These are phyloP conservation scores for Lipomyces lipofer DNA, from an alignment of 805 yeast genomes.

Conservation along the genomic window DNA sequence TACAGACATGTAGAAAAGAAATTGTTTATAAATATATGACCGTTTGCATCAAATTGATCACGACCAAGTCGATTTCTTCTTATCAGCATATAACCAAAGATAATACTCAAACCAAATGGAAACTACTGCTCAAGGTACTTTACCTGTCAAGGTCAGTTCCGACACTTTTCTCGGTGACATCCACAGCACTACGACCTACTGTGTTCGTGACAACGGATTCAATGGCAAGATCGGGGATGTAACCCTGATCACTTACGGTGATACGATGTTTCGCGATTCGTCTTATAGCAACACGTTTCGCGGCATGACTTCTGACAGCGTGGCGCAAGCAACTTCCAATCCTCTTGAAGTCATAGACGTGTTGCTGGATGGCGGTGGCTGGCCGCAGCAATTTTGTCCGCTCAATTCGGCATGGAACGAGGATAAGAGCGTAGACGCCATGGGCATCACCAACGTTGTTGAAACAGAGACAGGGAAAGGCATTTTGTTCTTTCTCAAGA, in stretches of 20 bases:
- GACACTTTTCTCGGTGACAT: slow-evolving; percentile 2
- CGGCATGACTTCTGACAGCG: slow-evolving; percentile 3
- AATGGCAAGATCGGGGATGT: background rate
- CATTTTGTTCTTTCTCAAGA: background rate
- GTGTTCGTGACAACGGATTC: slow-evolving; percentile 2
- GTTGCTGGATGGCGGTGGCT: background rate
- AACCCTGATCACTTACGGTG: background rate
- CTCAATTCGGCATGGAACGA: slow-evolving; percentile 2
- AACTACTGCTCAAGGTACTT: background rate
- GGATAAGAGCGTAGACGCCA: background rate
- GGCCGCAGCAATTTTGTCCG: slow-evolving; percentile 8
- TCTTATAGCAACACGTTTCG: background rate
- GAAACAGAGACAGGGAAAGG: background rate
- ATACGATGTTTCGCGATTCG: slow-evolving; percentile 4
- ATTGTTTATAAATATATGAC: background rate
- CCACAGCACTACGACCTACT: slow-evolving; percentile 1
- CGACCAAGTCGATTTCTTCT: no score
- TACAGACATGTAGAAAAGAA: no score
- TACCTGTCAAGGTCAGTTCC: background rate
- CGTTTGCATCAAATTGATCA: background rate
- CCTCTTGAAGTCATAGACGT: slow-evolving; percentile 3
- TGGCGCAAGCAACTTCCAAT: slow-evolving; percentile 1
- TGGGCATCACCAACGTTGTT: slow-evolving; percentile 6
- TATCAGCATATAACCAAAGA: background rate
- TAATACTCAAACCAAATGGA: background rate